phyloP scores from a whole-genome alignment of 805 yeast species.

The Monosporozyma solicola region DNA sequence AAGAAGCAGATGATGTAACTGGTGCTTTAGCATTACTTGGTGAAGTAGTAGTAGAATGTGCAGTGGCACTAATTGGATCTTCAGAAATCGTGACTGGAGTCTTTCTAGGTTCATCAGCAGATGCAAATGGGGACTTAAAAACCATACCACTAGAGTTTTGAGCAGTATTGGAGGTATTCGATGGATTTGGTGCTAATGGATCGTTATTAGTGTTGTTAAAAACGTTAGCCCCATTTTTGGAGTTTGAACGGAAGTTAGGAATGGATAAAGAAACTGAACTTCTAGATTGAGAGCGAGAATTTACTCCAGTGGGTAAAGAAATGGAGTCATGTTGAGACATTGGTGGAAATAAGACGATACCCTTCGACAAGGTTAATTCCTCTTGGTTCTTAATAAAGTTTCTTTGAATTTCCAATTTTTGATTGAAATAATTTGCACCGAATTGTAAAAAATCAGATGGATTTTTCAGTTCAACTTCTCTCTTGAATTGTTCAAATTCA shows the following conservation, averaged over 20 bases:
- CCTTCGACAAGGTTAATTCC: constrained; percentile 40
- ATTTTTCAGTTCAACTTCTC: constrained; percentile 42
- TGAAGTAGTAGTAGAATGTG: not conserved
- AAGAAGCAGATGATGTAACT: not conserved
- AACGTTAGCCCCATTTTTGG: constrained; percentile 34
- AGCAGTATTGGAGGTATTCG: not conserved
- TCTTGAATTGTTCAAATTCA: constrained; percentile 59
- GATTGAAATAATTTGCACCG: constrained; percentile 63
- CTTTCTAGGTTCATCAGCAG: not conserved
- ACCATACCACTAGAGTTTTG: not conserved
- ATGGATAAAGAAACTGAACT: constrained; percentile 16
- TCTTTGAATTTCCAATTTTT: constrained; percentile 49
- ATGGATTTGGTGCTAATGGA: not conserved
- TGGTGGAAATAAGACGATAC: constrained; percentile 36
- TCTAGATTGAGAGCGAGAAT: constrained; percentile 36
- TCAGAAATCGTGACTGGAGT: not conserved
- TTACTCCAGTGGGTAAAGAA: not conserved
- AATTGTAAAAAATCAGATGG: constrained; percentile 68
- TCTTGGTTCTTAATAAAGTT: constrained; percentile 7
- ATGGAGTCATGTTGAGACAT: constrained; percentile 3
- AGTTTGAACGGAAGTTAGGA: constrained; percentile 57
- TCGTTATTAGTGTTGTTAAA: not conserved
- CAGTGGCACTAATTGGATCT: not conserved
- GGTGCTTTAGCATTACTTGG: not conserved
- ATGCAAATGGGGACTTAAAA: not conserved